Base-by-base conservation (phyloP, 495 filamentous ascomycete species). In the Talaromyces nanjingensis region DNA sequence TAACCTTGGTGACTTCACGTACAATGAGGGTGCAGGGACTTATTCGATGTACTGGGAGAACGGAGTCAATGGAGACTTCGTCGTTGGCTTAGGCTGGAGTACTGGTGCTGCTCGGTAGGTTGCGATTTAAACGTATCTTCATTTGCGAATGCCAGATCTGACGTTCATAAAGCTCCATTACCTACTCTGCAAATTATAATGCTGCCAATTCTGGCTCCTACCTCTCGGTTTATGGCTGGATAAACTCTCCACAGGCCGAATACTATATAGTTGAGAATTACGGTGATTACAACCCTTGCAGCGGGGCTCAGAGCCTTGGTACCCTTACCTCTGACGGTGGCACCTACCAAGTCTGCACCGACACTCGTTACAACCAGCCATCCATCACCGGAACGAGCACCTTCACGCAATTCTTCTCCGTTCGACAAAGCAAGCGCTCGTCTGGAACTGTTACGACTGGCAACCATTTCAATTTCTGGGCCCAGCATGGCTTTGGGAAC, bases 401-500 rank as follows among this genome's bases (percentile, higher is more conserved):
- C 60, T 88, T 89, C 69, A 73, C 76, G 34, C 86, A 89, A 74
- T 87, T 77, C 71, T 87, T 82, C 82, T 83, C 82, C 24, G 79
- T 88, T 42, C 81, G 86, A 20, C 74, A 75, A 34, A 73, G 73
- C 47, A 81, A 84, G 72, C 79, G 86, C n/a, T 74, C 75, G 5
- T 75, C 81, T 6, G 86, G 86, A 1, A 84, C 79, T 4, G 75
- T 84, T 6, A 83, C 72, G 9, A 79, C 73, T 9, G 70, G 70
- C 42, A 84, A 83, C 70, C 87, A 89, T 75, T 89, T 90, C 71
- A 76, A 84, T 68, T 85, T 84, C 31, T 90, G 87, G 87, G 67
- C 70, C 4, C 59, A 60, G 34, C 64, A 52, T 22, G 47, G 47
- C 6, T 52, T 52, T 52, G 47, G 47, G 5, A 52, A 52, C 47